phyloP scores from a whole-genome alignment of 306 rosid species.

The Acacia acuminata region DNA sequence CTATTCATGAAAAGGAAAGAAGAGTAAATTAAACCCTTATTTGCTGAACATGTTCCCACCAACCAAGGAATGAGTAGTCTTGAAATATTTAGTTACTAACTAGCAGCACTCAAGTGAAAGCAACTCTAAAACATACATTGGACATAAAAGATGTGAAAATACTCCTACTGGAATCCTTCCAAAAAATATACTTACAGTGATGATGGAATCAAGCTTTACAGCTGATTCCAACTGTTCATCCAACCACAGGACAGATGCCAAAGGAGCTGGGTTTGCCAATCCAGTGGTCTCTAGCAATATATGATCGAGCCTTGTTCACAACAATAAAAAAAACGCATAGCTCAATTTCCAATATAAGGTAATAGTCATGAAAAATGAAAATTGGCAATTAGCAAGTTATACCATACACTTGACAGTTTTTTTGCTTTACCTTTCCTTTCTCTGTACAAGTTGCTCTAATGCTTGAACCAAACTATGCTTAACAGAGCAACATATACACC shows the following conservation, averaged over 20 bases:
- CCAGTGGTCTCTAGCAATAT: conserved; percentile 97
- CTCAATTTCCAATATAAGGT: not conserved
- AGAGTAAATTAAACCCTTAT: not conserved
- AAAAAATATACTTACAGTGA: conserved; percentile 64
- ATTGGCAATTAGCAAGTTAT: not conserved
- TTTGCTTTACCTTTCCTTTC: conserved; percentile 72
- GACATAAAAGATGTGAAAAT: not conserved
- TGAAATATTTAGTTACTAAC: not conserved
- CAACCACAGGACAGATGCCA: conserved; percentile 95
- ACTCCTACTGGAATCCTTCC: not conserved
- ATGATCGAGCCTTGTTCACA: conserved; percentile 73
- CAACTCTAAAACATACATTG: not conserved
- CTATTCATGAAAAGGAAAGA: not conserved
- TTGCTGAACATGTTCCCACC: conserved; percentile 2
- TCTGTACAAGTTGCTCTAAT: conserved; percentile 86
- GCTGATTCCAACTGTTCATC: conserved; percentile 90
- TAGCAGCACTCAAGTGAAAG: conserved; percentile 12
- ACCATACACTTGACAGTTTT: not conserved
- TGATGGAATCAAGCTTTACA: conserved; percentile 87
- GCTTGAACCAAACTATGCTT: conserved; percentile 97
- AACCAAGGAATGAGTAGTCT: conserved; percentile 13
- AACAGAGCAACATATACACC: conserved; percentile 88
- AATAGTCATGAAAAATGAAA: not conserved
- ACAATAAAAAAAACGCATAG: not conserved
- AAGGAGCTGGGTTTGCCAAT: conserved; percentile 96